A percentile compares a stretch with the other conserved stretches of the same genome.
These are phyloP conservation scores for Xylogone sp. DNA, from an alignment of 2,329 filamentous ascomycete genomes.

Conservation along the genomic window DNA sequence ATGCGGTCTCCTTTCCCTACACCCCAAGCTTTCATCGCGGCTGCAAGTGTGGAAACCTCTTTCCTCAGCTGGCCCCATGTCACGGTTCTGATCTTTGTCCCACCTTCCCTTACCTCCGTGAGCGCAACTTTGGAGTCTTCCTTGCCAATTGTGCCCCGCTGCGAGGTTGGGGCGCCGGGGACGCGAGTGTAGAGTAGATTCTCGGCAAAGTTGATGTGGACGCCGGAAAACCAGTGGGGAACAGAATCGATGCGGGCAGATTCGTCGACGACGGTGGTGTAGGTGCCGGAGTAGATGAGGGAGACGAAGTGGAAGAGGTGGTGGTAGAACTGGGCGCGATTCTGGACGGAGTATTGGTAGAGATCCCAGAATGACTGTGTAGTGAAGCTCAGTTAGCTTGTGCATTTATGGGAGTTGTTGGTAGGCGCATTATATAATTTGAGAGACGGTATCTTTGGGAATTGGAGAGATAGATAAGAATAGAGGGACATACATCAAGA, in stretches of 20 bases:
- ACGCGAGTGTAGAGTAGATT: slow-evolving; percentile 66
- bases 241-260: slow-evolving; percentile 64
- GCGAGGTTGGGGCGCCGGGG: slow-evolving; percentile 35
- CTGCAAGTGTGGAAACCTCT: slow-evolving; percentile 54
- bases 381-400: background rate
- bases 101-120: slow-evolving; percentile 70
- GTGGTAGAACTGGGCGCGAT: slow-evolving; percentile 62
- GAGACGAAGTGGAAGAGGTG: slow-evolving; percentile 57
- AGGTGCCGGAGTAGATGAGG: slow-evolving; percentile 60
- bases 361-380: slow-evolving; percentile 63
- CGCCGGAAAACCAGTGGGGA: slow-evolving; percentile 74
- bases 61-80: slow-evolving; percentile 65
- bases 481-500: slow-evolving; percentile 47
- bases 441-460: too few species aligned
- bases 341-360: slow-evolving; percentile 63
- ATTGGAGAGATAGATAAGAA: background rate
- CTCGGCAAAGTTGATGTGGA: slow-evolving; percentile 74
- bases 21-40: slow-evolving; percentile 63
- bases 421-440: background rate
- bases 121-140: slow-evolving; percentile 68
- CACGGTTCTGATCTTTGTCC: slow-evolving; percentile 48
- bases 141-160: slow-evolving; percentile 55
- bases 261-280: slow-evolving; percentile 63
- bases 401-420: background rate
- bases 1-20: slow-evolving; percentile 70